phyloP scores from a whole-genome alignment of 2,329 filamentous ascomycete genomes.

The Rhytidhysteron rufulum region DNA sequence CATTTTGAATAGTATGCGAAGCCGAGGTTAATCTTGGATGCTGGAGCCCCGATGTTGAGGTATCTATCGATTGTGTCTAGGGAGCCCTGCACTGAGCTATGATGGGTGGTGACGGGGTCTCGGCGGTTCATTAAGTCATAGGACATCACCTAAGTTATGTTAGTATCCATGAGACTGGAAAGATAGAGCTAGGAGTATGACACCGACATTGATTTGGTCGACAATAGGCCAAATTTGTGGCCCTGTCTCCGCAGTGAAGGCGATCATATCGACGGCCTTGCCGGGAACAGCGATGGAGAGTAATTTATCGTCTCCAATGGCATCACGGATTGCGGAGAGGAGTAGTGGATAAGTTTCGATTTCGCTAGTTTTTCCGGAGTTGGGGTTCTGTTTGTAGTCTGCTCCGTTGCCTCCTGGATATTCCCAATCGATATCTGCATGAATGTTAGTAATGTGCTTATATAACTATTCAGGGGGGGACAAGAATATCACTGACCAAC shows the following conservation, averaged over 20 bases:
- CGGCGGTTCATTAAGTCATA: constrained; percentile 71
- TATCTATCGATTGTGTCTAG: constrained; percentile 56
- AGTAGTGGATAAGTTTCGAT: constrained; percentile 61
- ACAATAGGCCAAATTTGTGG: constrained; percentile 58
- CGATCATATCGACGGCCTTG: constrained; percentile 61
- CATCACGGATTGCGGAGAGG: constrained; percentile 54
- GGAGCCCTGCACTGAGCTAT: constrained; percentile 59
- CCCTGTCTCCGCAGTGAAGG: constrained; percentile 56
- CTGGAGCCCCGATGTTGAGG: constrained; percentile 52
- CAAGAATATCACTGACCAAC: constrained; percentile 52
- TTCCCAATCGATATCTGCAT: constrained; percentile 64
- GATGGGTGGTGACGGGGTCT: constrained; percentile 60
- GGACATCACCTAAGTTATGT: constrained; percentile 54
- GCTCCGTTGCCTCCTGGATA: constrained; percentile 62
- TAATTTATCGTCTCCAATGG: constrained; percentile 55
- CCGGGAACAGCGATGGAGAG: constrained; percentile 67
- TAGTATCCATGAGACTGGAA: not conserved
- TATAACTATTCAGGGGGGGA: not conserved
- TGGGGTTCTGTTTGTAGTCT: constrained; percentile 63
- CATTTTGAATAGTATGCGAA: constrained; percentile 69
- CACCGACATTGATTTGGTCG: constrained; percentile 58
- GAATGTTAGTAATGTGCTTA: constrained; percentile 6
- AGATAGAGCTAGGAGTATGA: not conserved
- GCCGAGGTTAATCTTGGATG: constrained; percentile 60
- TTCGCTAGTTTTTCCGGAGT: constrained; percentile 56